phyloP scores from a whole-genome alignment of 257 asterid species.

The Osmanthus fragrans region DNA sequence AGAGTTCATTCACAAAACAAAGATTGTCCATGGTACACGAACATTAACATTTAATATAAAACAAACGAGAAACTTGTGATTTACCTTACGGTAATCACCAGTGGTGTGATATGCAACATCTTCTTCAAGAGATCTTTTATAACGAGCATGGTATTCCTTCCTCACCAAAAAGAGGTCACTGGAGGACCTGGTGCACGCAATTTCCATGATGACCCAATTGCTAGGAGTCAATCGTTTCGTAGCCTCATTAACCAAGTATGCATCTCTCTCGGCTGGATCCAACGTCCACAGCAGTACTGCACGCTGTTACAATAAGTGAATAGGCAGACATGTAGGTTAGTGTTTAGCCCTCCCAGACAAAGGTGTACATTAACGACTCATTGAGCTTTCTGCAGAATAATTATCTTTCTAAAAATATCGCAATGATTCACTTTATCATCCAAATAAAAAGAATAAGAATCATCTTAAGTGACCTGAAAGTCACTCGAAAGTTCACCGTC shows the following conservation, averaged over 20 bases:
- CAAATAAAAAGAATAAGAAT: not conserved
- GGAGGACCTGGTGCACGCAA: slow-evolving; percentile 78
- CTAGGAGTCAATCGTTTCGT: slow-evolving; percentile 53
- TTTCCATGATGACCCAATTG: slow-evolving; percentile 73
- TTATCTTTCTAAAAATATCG: not conserved
- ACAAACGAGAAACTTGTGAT: not conserved
- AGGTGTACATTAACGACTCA: not conserved
- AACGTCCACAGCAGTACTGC: slow-evolving; percentile 69
- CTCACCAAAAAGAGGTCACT: slow-evolving; percentile 64
- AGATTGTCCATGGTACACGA: not conserved
- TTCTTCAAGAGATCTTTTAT: slow-evolving; percentile 85
- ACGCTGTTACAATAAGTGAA: slow-evolving; percentile 39
- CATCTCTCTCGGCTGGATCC: slow-evolving; percentile 80
- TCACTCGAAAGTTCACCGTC: slow-evolving; percentile 79
- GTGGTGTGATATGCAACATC: slow-evolving; percentile 77
- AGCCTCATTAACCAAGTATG: slow-evolving; percentile 65
- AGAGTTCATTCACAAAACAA: not conserved
- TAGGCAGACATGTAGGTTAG: not conserved
- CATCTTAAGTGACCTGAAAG: slow-evolving; percentile 53
- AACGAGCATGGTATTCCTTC: slow-evolving; percentile 61
- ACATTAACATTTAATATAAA: not conserved
- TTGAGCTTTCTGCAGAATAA: not conserved
- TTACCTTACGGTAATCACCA: slow-evolving; percentile 80
- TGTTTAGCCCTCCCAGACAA: not conserved
- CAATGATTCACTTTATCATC: not conserved